phyloP scores from a whole-genome alignment of 805 yeast species.

The Saturnispora bothae region DNA sequence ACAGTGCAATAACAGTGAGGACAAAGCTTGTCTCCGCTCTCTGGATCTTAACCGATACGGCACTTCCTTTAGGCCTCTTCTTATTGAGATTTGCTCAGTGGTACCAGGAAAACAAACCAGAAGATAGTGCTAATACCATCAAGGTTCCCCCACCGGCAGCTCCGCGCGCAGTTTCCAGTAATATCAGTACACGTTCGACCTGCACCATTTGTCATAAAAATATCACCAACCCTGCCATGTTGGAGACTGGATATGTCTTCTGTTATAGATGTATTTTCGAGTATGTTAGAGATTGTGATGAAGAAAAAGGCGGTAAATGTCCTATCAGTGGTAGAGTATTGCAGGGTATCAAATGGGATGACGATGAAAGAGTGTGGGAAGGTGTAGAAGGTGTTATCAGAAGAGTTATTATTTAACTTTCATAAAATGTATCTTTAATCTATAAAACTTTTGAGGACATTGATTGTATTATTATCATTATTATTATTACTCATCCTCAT shows the following conservation, averaged over 20 bases:
- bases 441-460: no score
- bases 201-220: conserved; percentile 66
- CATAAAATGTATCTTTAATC: no score
- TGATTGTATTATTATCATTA: no score
- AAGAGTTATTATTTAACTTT: conserved; percentile 50
- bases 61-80: conserved; percentile 77
- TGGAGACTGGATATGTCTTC: conserved; percentile 86
- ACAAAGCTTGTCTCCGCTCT: conserved; percentile 16
- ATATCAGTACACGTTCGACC: conserved; percentile 7
- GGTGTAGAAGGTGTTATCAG: conserved; percentile 75
- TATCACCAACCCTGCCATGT: conserved; percentile 69
- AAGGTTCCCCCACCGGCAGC: conserved; percentile 13
- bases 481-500: conserved; percentile 40
- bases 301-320: conserved; percentile 56
- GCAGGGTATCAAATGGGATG: conserved; percentile 58
- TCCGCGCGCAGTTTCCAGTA: not conserved
- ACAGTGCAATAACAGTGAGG: not conserved
- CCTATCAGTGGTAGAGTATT: conserved; percentile 71
- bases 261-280: conserved; percentile 80
- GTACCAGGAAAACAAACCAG: conserved; percentile 61
- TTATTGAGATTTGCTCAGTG: conserved; percentile 78
- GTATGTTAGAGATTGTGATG: conserved; percentile 40
- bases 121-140: conserved; percentile 21
- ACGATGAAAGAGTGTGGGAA: conserved; percentile 38
- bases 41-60: conserved; percentile 27